Base-by-base conservation (phyloP, 306 rosid genomes). In the Neltuma alba region DNA sequence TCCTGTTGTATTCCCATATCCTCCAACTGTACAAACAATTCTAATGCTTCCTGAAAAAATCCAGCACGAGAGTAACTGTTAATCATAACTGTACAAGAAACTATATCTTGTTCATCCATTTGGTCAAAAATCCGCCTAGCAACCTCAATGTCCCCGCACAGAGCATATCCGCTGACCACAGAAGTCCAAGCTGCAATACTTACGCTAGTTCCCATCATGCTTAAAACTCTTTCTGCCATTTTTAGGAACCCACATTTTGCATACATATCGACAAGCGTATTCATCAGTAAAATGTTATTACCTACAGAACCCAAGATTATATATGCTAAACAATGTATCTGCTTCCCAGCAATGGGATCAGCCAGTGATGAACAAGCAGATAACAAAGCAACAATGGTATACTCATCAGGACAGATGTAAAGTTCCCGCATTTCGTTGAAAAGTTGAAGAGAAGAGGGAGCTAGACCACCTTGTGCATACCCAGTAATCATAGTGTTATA, bases 51-150 rank as follows among this genome's bases (percentile, higher is more conserved):
- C 65, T 74, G 77, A 44, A 79, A 87, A 65, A 36, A 27, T 18
- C 88, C 84, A 7, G 79, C 84, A 23, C 63, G 75, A 54, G 81
- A 81, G 73, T 66, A 84, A 45, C 90, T 85, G 72, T 42, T 79
- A 12, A 84, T 84, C 86, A 87, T 87, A 30, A 83, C 86, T 1
- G 86, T 87, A 86, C 79, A 84, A 82, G 81, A 82, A 79, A 82
- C 79, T 28, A 84, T 58, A 23, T 87, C 88, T 16, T 76, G 80
- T 21, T 76, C 81, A 25, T 30, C 66, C 81, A 84, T 84, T 74
- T 36, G 71, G 13, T 84, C 79, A 79, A 87, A 87, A 64, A 76
- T 68, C 65, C 67, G 79, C 57, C 86, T 61, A 23, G 88, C 88
- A 74, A 54, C 83, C 65, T 84, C 85, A 62, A 84, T 81, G 38